Evolutionary conservation across 306 rosid genomes (phyloP).

Genomic region (Luffa acutangula): DNA sequence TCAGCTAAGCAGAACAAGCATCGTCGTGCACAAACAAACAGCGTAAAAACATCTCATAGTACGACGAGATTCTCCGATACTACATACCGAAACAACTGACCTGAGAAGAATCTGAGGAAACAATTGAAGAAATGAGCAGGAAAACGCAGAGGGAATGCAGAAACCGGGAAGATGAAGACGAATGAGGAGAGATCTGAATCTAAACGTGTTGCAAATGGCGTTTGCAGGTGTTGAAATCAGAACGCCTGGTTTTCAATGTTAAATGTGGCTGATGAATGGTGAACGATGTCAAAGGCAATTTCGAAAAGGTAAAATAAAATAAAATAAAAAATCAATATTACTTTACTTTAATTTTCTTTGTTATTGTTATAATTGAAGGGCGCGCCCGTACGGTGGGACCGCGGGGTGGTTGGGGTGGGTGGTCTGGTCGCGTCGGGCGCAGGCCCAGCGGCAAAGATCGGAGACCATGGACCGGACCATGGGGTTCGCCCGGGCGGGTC

Average conservation of each 20-base stretch:
- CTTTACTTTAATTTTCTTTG: not conserved
- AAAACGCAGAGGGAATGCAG: not conserved
- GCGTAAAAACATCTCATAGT: not conserved
- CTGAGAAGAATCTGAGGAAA: not conserved
- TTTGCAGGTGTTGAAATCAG: slow-evolving; percentile 2
- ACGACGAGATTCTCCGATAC: not conserved
- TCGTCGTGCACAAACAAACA: not conserved
- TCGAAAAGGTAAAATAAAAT: not conserved
- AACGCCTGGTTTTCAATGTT: not conserved
- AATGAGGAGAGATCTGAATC: not conserved
- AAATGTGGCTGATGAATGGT: not conserved
- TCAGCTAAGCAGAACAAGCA: not conserved
- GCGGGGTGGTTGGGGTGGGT: not conserved
- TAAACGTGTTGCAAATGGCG: not conserved
- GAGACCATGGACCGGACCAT: not conserved
- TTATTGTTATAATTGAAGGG: not conserved
- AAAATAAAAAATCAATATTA: not conserved
- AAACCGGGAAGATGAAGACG: not conserved
- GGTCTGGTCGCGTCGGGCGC: not conserved
- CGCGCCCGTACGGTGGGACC: not conserved
- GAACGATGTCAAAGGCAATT: not conserved
- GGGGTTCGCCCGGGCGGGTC: not conserved
- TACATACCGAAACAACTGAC: not conserved
- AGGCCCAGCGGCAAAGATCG: not conserved
- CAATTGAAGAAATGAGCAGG: not conserved